These are phyloP conservation scores for Hypoxylon intermedium DNA, from an alignment of 495 filamentous ascomycete genomes.

Conservation along the genomic window DNA sequence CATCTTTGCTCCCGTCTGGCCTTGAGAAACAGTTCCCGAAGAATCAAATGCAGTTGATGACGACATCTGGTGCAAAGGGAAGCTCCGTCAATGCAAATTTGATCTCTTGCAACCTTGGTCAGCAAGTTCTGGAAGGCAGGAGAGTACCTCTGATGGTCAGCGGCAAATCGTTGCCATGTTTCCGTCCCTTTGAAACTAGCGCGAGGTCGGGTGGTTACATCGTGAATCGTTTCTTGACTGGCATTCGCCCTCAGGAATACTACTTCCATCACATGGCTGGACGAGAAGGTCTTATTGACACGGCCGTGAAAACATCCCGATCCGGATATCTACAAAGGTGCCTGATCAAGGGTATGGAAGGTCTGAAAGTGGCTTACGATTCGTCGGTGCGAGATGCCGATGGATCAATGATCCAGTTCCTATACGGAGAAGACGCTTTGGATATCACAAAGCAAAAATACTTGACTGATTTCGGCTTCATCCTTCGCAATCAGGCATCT, in stretches of 20 bases:
- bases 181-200: conserved; percentile 87
- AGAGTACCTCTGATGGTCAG: conserved; percentile 97
- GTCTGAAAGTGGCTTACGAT: conserved; percentile 89
- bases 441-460: conserved; percentile 95
- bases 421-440: conserved; percentile 95
- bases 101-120: conserved; percentile 96
- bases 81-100: conserved; percentile 91
- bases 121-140: conserved; percentile 94
- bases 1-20: conserved; percentile 76
- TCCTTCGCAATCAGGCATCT: conserved; percentile 74
- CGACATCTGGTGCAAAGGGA: conserved; percentile 94
- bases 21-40: conserved; percentile 91
- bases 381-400: conserved; percentile 92
- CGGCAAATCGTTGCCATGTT: conserved; percentile 95
- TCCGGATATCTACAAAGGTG: conserved; percentile 98
- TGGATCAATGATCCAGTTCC: conserved; percentile 90
- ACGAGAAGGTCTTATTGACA: conserved; percentile 98
- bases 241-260: conserved; percentile 95
- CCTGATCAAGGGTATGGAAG: conserved; percentile 99
- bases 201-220: conserved; percentile 94
- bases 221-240: conserved; percentile 95
- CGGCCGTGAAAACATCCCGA: conserved; percentile 95
- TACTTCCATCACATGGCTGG: conserved; percentile 99
- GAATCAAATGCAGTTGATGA: conserved; percentile 99
- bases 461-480: conserved; percentile 87